A percentile compares a stretch with the other conserved stretches of the same genome.
phyloP scores from a whole-genome alignment of 2,329 filamentous ascomycete species.

The Ophiostoma ips region DNA sequence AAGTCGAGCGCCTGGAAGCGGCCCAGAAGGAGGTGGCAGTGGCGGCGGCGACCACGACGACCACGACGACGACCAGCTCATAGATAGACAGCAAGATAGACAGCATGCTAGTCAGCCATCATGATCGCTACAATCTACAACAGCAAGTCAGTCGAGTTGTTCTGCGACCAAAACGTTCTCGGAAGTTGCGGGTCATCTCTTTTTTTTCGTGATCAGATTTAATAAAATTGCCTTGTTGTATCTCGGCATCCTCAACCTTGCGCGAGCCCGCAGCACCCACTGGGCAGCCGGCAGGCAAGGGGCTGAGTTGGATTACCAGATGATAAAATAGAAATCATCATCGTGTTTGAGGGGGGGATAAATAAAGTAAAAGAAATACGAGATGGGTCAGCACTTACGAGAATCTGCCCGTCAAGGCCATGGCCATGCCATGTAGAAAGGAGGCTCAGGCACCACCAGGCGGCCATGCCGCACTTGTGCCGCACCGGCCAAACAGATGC shows the following conservation, averaged over 20 bases:
- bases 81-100: neutral
- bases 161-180: neutral
- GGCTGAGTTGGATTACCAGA: slow-evolving; percentile 16
- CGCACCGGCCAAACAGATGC: too few species aligned
- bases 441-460: too few species aligned
- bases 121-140: neutral
- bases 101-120: too few species aligned
- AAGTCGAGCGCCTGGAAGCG: slow-evolving; percentile 19
- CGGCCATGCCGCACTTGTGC: too few species aligned
- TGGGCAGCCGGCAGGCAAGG: slow-evolving; percentile 3
- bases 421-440: too few species aligned
- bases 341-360: neutral
- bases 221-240: slow-evolving; percentile 6
- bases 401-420: too few species aligned
- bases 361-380: neutral
- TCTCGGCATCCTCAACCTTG: slow-evolving; percentile 14
- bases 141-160: neutral
- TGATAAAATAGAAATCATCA: slow-evolving; percentile 10
- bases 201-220: slow-evolving; percentile 5
- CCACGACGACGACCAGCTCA: neutral
- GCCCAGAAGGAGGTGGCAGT: slow-evolving; percentile 7
- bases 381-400: neutral
- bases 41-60: neutral
- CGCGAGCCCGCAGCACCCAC: slow-evolving; percentile 1
- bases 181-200: neutral